A percentile compares a stretch with the other conserved stretches of the same genome.
Conservation (phyloP, 208 protist genomes). For the Herpetomonas samuelpessoai region DNA sequence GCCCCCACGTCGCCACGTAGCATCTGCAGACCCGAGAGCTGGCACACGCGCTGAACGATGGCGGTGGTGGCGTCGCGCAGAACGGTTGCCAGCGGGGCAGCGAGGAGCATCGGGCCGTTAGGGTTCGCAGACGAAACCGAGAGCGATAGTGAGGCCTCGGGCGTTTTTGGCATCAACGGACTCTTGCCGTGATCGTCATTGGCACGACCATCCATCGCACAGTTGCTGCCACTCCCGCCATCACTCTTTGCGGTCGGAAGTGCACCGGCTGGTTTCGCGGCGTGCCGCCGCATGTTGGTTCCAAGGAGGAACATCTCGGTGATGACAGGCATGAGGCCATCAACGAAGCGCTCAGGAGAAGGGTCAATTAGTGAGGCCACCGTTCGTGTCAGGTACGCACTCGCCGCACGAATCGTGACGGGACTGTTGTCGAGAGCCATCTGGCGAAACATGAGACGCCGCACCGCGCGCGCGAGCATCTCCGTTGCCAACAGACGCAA, state of each 20-base stretch:
- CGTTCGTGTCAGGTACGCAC: slow-evolving; percentile 37
- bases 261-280: neutral
- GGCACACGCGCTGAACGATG: slow-evolving; percentile 39
- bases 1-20: slow-evolving; percentile 26
- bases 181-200: too few relatives aligned
- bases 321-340: slow-evolving; percentile 33
- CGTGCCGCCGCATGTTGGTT: slow-evolving; percentile 5
- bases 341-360: slow-evolving; percentile 21
- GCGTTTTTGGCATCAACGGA: too few relatives aligned
- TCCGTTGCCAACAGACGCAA: slow-evolving; percentile 33
- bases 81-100: neutral
- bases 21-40: slow-evolving; percentile 38
- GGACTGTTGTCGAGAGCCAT: slow-evolving; percentile 19
- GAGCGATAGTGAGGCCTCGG: too few relatives aligned
- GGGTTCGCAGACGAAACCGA: neutral
- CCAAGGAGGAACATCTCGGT: slow-evolving; percentile 32
- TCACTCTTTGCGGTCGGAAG: slow-evolving; percentile 14
- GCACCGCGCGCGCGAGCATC: slow-evolving; percentile 44
- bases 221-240: neutral
- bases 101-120: neutral
- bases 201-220: too few relatives aligned
- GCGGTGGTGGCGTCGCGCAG: slow-evolving; percentile 18
- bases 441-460: slow-evolving; percentile 27
- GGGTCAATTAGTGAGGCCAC: slow-evolving; percentile 32
- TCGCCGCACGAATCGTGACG: slow-evolving; percentile 15